Percentiles rank a stretch among this genome's conserved stretches.
phyloP scores from a whole-genome alignment of 495 filamentous ascomycete species.

The Lasiosphaeria ovina region DNA sequence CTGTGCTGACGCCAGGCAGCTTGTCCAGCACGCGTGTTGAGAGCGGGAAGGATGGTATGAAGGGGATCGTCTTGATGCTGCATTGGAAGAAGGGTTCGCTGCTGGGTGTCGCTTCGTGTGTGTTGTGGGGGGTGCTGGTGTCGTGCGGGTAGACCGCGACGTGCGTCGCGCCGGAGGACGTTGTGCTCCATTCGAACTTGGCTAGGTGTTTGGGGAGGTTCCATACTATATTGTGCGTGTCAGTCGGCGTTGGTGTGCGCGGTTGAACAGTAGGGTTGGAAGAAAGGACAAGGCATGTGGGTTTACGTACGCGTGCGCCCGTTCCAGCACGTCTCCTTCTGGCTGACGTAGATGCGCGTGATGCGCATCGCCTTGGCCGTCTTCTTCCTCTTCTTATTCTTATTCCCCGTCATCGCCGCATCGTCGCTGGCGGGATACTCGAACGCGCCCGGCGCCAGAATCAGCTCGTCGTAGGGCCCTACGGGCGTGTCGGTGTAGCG shows the following conservation, averaged over 20 bases:
- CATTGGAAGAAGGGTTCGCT: constrained; percentile 43
- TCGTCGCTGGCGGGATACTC: constrained; percentile 29
- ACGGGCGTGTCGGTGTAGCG: constrained; percentile 50
- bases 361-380: constrained; percentile 32
- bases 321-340: constrained; percentile 48
- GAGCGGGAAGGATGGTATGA: constrained; percentile 42
- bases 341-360: constrained; percentile 51
- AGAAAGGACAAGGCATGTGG: background rate
- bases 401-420: background rate
- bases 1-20: constrained; percentile 30
- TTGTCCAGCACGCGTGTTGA: constrained; percentile 33
- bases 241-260: background rate
- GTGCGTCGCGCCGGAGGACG: constrained; percentile 31
- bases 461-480: constrained; percentile 52
- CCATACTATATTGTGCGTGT: constrained; percentile 37
- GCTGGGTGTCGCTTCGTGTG: constrained; percentile 24
- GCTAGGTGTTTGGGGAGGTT: constrained; percentile 56
- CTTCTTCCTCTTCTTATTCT: constrained; percentile 12
- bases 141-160: constrained; percentile 46
- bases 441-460: constrained; percentile 46
- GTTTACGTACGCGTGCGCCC: constrained; percentile 36
- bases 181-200: constrained; percentile 45
- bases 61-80: constrained; percentile 39
- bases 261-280: too few relatives aligned
- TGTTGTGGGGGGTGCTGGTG: constrained; percentile 12